Evolutionary conservation across 163 green algal genomes (phyloP).

Genomic region (Prototheca cutis): DNA sequence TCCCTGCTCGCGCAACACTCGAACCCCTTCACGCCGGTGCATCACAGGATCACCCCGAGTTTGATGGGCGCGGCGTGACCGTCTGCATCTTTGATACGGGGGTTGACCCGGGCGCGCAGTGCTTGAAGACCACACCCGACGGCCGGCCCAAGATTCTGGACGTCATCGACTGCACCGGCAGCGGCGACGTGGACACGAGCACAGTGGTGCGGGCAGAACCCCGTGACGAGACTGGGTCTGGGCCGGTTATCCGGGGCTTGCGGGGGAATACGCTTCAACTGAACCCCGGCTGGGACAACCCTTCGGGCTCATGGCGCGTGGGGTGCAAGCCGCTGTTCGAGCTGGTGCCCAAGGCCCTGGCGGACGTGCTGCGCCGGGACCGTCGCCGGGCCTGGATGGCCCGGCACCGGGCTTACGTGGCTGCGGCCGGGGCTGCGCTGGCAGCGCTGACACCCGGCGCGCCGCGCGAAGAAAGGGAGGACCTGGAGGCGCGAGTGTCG

Average conservation of each 20-base stretch:
- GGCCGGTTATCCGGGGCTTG: slow-evolving; percentile 28
- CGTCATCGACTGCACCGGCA: slow-evolving; percentile 80
- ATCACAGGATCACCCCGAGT: slow-evolving; percentile 41
- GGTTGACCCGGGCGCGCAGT: slow-evolving; percentile 38
- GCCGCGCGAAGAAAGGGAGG: slow-evolving; percentile 22
- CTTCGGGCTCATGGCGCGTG: slow-evolving; percentile 73
- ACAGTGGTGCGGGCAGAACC: slow-evolving; percentile 13
- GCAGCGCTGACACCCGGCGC: slow-evolving; percentile 20
- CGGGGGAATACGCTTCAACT: slow-evolving; percentile 45
- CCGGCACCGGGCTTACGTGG: slow-evolving; percentile 48
- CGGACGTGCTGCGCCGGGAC: slow-evolving; percentile 19
- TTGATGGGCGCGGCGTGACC: slow-evolving; percentile 61
- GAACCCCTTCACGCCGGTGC: background rate
- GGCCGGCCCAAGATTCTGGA: slow-evolving; percentile 47
- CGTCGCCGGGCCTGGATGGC: slow-evolving; percentile 38
- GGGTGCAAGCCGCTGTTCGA: slow-evolving; percentile 63
- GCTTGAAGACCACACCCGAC: slow-evolving; percentile 18
- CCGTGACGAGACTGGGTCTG: slow-evolving; percentile 26
- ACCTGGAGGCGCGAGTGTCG: slow-evolving; percentile 59
- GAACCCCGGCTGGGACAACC: slow-evolving; percentile 76
- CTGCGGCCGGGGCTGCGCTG: slow-evolving; percentile 37
- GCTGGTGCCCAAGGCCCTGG: slow-evolving; percentile 50
- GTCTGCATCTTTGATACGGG: slow-evolving; percentile 79
- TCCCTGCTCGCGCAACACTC: background rate
- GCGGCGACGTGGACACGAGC: slow-evolving; percentile 73